phyloP scores from a whole-genome alignment of 768 basidiomycete species.

The Cystofilobasidium bisporidii region DNA sequence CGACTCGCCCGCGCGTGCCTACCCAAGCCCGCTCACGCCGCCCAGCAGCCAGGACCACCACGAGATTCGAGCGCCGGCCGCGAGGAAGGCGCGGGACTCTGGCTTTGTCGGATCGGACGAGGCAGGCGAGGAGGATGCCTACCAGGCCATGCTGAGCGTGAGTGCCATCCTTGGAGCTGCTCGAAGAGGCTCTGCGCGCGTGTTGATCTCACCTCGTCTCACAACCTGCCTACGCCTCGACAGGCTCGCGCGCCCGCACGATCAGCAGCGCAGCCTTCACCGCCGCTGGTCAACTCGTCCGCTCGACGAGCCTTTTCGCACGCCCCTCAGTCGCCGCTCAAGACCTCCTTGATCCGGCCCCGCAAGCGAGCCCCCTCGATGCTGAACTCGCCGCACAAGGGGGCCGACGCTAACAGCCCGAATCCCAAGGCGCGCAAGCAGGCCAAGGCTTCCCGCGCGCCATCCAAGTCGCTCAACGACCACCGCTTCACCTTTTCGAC shows the following conservation, averaged over 20 bases:
- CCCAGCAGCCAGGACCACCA: slow-evolving; percentile 2
- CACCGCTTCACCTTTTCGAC: slow-evolving; percentile 11
- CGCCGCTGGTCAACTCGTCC: neutral
- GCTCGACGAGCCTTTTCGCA: slow-evolving; percentile 7
- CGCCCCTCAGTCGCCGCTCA: slow-evolving; percentile 15
- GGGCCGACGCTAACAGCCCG: neutral
- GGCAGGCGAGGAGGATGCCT: neutral
- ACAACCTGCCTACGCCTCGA: no score
- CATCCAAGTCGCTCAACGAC: neutral
- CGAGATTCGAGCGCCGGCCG: neutral
- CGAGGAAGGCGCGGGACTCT: neutral
- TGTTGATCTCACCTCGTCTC: no score
- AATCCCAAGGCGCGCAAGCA: slow-evolving; percentile 15
- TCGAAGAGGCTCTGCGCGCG: no score
- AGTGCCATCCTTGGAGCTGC: no score
- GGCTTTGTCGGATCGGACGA: slow-evolving; percentile 1
- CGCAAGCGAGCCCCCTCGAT: slow-evolving; percentile 2
- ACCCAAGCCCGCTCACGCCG: neutral
- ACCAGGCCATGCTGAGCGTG: neutral
- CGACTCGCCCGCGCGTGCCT: neutral
- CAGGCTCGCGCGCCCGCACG: no score
- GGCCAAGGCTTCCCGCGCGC: neutral
- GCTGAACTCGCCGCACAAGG: neutral
- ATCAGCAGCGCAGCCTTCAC: no score
- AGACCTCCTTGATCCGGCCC: neutral